phyloP scores from a whole-genome alignment of 1,139 yeast genomes.

The Geotrichum cucujoidarum region DNA sequence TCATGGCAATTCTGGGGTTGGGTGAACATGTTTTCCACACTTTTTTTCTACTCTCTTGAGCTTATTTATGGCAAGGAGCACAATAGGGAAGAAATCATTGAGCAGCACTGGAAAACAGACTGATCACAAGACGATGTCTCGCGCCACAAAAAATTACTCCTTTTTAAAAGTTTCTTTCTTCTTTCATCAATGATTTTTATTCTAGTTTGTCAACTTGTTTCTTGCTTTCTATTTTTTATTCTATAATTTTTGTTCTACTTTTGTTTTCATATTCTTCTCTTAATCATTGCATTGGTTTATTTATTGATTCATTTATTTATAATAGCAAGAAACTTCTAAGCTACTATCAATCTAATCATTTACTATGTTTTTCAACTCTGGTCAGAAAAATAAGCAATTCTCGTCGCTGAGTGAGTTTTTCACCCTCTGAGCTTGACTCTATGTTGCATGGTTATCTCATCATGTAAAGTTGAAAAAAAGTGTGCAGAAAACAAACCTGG shows the following conservation, averaged over 20 bases:
- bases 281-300: background rate
- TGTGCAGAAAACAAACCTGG: constrained; percentile 8
- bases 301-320: background rate
- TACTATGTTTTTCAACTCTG: constrained; percentile 5
- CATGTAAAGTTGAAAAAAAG: constrained; percentile 7
- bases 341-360: no score
- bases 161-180: no score
- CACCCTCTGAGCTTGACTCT: constrained; percentile 20
- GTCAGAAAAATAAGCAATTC: constrained; percentile 18
- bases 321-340: background rate
- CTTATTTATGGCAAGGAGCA: constrained; percentile 43
- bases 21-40: constrained; percentile 79
- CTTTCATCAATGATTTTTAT: background rate
- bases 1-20: constrained; percentile 94
- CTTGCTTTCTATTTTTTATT: background rate
- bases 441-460: constrained; percentile 20
- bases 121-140: background rate
- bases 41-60: constrained; percentile 73
- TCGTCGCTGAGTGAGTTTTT: constrained; percentile 14
- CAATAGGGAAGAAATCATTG: constrained; percentile 29
- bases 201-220: background rate
- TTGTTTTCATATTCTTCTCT: no score
- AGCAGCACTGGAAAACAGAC: constrained; percentile 14
- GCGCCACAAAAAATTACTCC: background rate
- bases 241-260: background rate